Evolutionary conservation across 2,329 filamentous ascomycete genomes (phyloP), one percentile per base, ranked within the genome.

Genomic region (Drechslerella coelobrocha): DNA sequence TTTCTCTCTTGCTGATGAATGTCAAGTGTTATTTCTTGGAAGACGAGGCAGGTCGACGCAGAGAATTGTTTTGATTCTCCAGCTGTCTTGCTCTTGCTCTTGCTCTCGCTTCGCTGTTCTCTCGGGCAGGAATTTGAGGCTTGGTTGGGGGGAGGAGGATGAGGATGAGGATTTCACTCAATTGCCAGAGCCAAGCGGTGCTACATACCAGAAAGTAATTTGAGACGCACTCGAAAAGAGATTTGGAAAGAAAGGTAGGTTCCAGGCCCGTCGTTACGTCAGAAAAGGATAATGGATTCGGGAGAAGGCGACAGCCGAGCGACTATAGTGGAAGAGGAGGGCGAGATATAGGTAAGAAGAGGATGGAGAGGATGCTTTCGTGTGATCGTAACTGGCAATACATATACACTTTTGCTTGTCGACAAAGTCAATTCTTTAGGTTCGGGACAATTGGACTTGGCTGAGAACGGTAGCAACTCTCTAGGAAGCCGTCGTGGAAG

Each of bases 391-490:
- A 59, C 65, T 48, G 52, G 65, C 65, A 69, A 62, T 62, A 57
- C 65, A 69, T 69, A 69, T 69, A 69, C 65, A 69, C 65, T 69
- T 69, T 57, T 68, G n/a, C 41, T n/a, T 6, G 65, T 69, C 59
- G 65, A 31, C 54, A 60, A 69, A 61, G 54, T 53, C 48, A 61
- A 57, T 34, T 61, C 12, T 48, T 59, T 61, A 17, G 31, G 57
- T 43, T 68, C 62, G 57, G 65, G 10, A 59, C 65, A 54, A 59
- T 69, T 69, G 26, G 29, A 62, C 62, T 62, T 62, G 21, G 57
- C 43, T 69, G 65, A 23, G 47, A 59, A 69, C 59, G 65, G 57
- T 53, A 57, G 48, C 56, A 54, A 62, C 43, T 43, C 39, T 9
- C 24, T n/a, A n/a, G n/a, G 7, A 5, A 31, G 26, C n/a, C 26